A percentile compares a stretch with the other conserved stretches of the same genome.
These are phyloP conservation scores for Monoraphidium neglectum DNA, from an alignment of 139 green algal genomes.

Conservation along the genomic window DNA sequence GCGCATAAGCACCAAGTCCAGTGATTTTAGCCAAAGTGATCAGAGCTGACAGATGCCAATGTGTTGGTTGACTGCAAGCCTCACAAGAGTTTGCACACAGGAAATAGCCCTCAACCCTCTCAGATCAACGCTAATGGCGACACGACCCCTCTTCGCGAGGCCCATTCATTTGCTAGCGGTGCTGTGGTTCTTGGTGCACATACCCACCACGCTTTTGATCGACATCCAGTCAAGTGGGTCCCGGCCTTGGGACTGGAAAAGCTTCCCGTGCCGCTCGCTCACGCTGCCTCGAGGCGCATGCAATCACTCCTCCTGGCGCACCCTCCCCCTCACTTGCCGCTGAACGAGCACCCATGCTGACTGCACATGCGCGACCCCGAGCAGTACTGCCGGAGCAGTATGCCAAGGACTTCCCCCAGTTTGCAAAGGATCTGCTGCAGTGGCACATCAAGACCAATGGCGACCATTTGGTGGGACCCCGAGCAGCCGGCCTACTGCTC, in stretches of 20 bases:
- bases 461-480: slow-evolving; percentile 62
- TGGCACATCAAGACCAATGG: slow-evolving; percentile 61
- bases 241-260: no score
- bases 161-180: slow-evolving; percentile 42
- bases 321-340: not conserved
- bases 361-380: not conserved
- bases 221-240: slow-evolving; percentile 62
- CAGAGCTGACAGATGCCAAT: no score
- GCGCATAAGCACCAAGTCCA: no score
- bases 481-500: no score
- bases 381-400: slow-evolving; percentile 40
- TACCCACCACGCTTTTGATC: slow-evolving; percentile 78
- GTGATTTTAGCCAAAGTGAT: no score
- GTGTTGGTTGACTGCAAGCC: no score
- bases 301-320: not conserved
- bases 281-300: not conserved
- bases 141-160: slow-evolving; percentile 22
- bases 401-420: slow-evolving; percentile 36
- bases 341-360: not conserved
- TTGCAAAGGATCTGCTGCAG: slow-evolving; percentile 30
- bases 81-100: no score
- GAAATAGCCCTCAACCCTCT: no score
- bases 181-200: slow-evolving; percentile 71
- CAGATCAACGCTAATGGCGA: no score
- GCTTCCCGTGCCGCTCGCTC: not conserved